phyloP scores from a whole-genome alignment of 2,329 filamentous ascomycete species.

The Neopestalotiopsis sp. region DNA sequence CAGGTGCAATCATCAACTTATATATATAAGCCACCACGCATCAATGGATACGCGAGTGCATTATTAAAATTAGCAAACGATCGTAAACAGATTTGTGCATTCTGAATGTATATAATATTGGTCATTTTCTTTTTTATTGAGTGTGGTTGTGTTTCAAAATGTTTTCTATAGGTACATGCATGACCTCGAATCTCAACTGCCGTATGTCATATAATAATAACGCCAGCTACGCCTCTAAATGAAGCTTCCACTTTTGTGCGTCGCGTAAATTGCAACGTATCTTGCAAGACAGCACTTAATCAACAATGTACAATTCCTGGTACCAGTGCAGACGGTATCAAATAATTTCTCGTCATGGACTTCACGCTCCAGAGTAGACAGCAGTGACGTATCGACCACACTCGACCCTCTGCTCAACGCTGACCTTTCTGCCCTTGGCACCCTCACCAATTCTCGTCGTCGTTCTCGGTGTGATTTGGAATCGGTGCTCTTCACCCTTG shows the following conservation, averaged over 20 bases:
- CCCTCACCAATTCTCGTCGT: slow-evolving; percentile 67
- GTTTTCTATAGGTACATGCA: neutral
- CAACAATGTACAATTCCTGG: neutral
- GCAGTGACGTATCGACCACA: slow-evolving; percentile 84
- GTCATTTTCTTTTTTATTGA: neutral
- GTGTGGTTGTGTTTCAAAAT: neutral
- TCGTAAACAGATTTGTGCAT: too few relatives aligned
- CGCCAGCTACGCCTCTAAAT: neutral
- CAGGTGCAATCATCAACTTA: too few relatives aligned
- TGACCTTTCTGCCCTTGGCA: slow-evolving; percentile 69
- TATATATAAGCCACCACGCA: too few relatives aligned
- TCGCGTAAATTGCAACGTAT: neutral
- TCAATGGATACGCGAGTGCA: too few relatives aligned
- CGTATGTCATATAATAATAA: neutral
- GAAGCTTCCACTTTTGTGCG: neutral
- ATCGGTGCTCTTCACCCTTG: slow-evolving; percentile 69
- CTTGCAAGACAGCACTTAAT: neutral
- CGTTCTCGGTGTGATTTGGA: slow-evolving; percentile 80
- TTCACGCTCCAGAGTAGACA: slow-evolving; percentile 70
- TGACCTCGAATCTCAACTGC: neutral
- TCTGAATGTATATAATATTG: too few relatives aligned
- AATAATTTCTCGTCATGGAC: neutral
- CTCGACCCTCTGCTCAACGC: slow-evolving; percentile 84
- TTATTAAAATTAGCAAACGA: too few relatives aligned
- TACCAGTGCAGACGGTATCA: too few relatives aligned